Base-by-base conservation (phyloP, 257 asterid species). In the Nicotiana otophora region DNA sequence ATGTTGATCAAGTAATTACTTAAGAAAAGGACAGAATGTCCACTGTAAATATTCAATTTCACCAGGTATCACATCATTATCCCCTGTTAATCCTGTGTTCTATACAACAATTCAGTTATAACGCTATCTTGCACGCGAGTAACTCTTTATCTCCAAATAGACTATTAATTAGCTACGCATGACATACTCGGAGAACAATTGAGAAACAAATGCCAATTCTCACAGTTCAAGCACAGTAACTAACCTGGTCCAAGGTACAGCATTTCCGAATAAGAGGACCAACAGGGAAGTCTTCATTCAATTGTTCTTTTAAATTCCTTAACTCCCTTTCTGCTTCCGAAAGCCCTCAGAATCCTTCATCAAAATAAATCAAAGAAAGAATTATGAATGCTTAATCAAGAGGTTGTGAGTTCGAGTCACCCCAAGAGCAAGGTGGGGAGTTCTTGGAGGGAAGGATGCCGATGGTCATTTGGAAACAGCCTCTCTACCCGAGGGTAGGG, bases 231-330 rank as follows among this genome's bases (percentile, higher is more conserved):
- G 55, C 54, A 66, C 10, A 30, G 78, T 84, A 28, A 26, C 78
- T 83, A 84, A 92, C 98, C 96, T 96, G 99, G 86, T 96, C 99
- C 90, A 96, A 81, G 17, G 99, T 94, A 90, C 93, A 92, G 85
- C 98, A 94, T 81, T 94, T 94, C 85, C 87, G 92, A 84, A 94
- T 91, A 28, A 96, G 89, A 84, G 98, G 97, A 77, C 99, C 99
- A 69, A 87, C 99, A 82, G 98, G 99, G 80, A 90, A 93, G 86
- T 92, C 97, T 81, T 90, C 98, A 83, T 82, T 91, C 89, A 96
- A 82, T 42, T 94, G 90, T 81, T 94, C 99, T 90, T 94, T 93
- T 86, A 94, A 88, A 88, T 85, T 81, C 88, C 91, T 91, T 82
- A 96, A 82, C 64, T 94, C 96, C 83, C 92, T 89, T 76, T 93